phyloP scores from a whole-genome alignment of 139 green algal genomes.

The Pseudopediastrum boryanum region DNA sequence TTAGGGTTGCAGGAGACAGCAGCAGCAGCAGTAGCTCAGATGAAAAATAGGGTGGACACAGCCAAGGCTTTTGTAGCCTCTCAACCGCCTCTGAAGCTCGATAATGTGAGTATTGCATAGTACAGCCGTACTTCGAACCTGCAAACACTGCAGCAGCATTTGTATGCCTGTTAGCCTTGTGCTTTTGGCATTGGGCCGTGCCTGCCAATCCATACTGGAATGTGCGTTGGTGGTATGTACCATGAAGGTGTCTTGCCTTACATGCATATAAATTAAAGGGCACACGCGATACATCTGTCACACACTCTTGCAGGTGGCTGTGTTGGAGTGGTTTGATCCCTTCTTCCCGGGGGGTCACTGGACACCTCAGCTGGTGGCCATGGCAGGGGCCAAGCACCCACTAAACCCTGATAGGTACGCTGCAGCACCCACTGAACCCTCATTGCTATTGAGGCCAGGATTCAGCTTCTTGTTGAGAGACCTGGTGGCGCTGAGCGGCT shows the following conservation, averaged over 20 bases:
- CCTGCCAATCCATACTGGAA: too few species aligned
- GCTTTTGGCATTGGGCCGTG: too few species aligned
- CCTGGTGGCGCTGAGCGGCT: too few species aligned
- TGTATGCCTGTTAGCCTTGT: too few species aligned
- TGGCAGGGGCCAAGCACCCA: constrained; percentile 75
- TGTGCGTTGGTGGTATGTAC: too few species aligned
- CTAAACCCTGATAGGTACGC: constrained; percentile 61
- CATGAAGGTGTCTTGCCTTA: too few species aligned
- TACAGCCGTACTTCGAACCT: too few species aligned
- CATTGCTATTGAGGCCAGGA: too few species aligned
- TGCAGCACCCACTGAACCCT: constrained; percentile 73
- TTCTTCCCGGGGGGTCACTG: constrained; percentile 87
- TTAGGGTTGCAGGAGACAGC: constrained; percentile 42
- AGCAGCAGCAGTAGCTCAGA: constrained; percentile 22
- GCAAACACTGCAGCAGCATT: too few species aligned
- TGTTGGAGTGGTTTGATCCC: constrained; percentile 85
- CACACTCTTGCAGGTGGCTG: constrained; percentile 68
- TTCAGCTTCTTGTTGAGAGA: too few species aligned
- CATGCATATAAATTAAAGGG: too few species aligned
- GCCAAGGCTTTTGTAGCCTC: constrained; percentile 23
- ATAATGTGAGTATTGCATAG: constrained; percentile 15
- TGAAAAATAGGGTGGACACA: constrained; percentile 45
- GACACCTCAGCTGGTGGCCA: constrained; percentile 85
- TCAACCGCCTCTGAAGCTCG: constrained; percentile 25
- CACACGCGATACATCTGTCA: too few species aligned